Conservation (phyloP, 2,329 filamentous ascomycete genomes). For the Daldinia sp. region DNA sequence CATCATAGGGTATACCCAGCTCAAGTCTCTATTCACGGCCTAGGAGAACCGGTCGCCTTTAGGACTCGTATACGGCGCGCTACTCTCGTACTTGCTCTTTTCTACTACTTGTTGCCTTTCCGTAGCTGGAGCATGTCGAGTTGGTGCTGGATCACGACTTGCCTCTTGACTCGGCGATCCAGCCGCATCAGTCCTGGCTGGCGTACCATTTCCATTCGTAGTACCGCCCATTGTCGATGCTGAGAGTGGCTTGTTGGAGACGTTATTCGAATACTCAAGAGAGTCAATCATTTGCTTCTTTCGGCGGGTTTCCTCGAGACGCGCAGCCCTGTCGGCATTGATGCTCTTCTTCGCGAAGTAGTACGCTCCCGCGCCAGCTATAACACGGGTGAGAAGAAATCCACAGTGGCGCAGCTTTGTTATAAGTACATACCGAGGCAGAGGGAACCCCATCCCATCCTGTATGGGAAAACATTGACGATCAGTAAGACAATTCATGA, state of each 20-base stretch:
- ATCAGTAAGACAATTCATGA: constrained; percentile 23
- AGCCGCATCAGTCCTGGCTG: constrained; percentile 69
- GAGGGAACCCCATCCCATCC: constrained; percentile 92
- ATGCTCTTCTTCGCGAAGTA: constrained; percentile 95
- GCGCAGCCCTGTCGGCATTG: constrained; percentile 85
- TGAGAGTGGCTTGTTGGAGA: constrained; percentile 52
- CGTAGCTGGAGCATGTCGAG: constrained; percentile 80
- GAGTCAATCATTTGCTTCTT: constrained; percentile 71
- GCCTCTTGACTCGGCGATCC: constrained; percentile 78
- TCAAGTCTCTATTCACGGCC: constrained; percentile 30
- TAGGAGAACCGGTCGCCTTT: constrained; percentile 89
- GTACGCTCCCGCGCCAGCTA: constrained; percentile 91
- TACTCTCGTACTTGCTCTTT: constrained; percentile 92
- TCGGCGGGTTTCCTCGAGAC: constrained; percentile 74
- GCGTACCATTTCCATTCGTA: constrained; percentile 57
- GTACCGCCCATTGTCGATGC: constrained; percentile 54
- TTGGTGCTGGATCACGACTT: constrained; percentile 84
- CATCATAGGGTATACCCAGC: constrained; percentile 20
- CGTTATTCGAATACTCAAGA: constrained; percentile 63
- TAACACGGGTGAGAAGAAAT: constrained; percentile 35
- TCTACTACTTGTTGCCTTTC: constrained; percentile 75
- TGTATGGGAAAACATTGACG: constrained; percentile 53
- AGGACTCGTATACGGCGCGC: constrained; percentile 77
- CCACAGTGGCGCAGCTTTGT: constrained; percentile 1
- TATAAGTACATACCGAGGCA: constrained; percentile 74